A percentile compares a stretch with the other conserved stretches of the same genome.
Conservation (phyloP, 2,329 filamentous ascomycete species). For the Stachybotrys echinatus region DNA sequence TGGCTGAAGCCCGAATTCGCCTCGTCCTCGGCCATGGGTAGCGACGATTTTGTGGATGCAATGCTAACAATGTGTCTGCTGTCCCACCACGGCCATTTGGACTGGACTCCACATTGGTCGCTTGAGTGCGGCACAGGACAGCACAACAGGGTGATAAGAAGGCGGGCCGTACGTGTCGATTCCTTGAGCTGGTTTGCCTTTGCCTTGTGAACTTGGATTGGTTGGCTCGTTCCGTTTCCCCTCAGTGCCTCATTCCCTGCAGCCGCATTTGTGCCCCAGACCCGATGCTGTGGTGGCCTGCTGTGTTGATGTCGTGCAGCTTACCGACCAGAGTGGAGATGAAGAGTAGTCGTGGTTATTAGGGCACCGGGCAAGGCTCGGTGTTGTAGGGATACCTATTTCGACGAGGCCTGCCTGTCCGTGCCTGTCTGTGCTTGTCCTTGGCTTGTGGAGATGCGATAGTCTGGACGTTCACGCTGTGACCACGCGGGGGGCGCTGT, state of each 20-base stretch:
- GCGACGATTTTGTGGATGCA: conserved; percentile 6
- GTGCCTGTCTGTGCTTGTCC: too few species aligned
- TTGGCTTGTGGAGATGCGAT: too few species aligned
- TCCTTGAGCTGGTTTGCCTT: too few species aligned
- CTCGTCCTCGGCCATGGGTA: conserved; percentile 28
- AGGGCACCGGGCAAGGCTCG: background rate
- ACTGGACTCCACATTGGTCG: conserved; percentile 20
- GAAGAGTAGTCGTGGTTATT: too few species aligned
- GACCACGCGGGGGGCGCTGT: too few species aligned
- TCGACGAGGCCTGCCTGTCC: background rate
- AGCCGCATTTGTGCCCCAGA: background rate
- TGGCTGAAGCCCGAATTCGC: conserved; percentile 27
- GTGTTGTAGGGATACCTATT: too few species aligned
- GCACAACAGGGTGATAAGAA: too few species aligned
- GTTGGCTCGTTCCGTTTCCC: too few species aligned
- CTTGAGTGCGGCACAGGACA: background rate
- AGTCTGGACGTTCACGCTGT: too few species aligned
- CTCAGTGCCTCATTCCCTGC: background rate
- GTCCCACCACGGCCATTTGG: background rate
- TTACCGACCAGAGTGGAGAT: background rate
- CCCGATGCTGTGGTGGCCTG: background rate
- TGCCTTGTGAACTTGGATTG: too few species aligned
- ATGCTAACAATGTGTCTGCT: background rate
- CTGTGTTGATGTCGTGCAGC: background rate
- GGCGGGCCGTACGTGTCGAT: too few species aligned